Conservation (phyloP, 306 rosid species). For the Fragaria nilgerrensis region DNA sequence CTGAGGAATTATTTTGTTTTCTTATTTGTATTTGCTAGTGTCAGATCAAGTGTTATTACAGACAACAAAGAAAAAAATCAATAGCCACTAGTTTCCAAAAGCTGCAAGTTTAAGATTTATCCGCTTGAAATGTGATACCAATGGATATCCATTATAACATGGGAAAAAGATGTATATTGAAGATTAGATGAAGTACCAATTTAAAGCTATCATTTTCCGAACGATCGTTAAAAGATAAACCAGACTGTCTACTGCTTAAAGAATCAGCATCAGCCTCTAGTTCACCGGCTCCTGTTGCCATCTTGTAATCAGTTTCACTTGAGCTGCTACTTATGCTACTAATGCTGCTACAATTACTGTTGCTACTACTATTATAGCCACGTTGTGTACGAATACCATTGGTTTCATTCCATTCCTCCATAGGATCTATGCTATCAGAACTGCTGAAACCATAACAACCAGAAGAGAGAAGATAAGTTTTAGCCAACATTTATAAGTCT, state of each 20-base stretch:
- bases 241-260: constrained; percentile 78
- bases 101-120: constrained; percentile 1
- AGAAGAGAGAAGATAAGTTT: constrained; percentile 18
- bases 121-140: neutral
- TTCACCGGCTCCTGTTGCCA: constrained; percentile 67
- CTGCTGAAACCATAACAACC: constrained; percentile 54
- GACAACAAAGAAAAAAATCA: neutral
- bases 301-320: constrained; percentile 80
- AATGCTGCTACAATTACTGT: constrained; percentile 92
- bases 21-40: neutral
- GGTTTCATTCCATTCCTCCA: constrained; percentile 69
- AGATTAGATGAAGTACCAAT: constrained; percentile 52
- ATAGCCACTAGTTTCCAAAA: neutral
- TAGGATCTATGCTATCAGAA: constrained; percentile 64
- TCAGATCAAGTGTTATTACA: neutral
- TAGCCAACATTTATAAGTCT: constrained; percentile 10
- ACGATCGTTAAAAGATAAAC: constrained; percentile 65
- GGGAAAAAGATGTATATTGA: neutral
- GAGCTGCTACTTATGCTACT: constrained; percentile 92
- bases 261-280: constrained; percentile 99
- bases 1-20: neutral
- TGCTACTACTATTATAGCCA: constrained; percentile 91
- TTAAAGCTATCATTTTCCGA: constrained; percentile 63
- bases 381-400: constrained; percentile 53
- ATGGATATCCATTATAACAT: neutral